Conservation (phyloP, 31 red algal genomes). For the Endocladia muricata region DNA sequence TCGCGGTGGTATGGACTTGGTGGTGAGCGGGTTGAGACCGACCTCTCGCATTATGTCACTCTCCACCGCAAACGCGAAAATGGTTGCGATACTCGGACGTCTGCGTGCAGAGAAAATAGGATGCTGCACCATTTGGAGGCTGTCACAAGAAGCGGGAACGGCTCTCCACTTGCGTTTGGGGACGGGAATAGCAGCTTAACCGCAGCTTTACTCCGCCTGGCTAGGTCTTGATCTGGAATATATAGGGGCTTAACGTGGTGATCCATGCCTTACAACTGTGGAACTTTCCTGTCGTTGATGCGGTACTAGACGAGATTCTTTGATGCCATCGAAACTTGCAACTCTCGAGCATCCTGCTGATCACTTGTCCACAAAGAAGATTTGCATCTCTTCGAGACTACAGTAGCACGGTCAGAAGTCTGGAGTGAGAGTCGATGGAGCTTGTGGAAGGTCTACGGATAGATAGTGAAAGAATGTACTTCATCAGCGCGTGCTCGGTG, state of each 20-base stretch:
- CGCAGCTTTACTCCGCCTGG: neutral
- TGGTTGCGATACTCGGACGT: too few species aligned
- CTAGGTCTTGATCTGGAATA: neutral
- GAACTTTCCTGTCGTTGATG: neutral
- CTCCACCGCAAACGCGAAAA: too few species aligned
- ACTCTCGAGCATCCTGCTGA: neutral
- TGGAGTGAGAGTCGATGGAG: neutral
- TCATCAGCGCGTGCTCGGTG: neutral
- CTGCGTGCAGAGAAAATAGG: too few species aligned
- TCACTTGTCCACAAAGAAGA: neutral
- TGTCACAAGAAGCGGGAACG: too few species aligned
- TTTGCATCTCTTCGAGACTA: neutral
- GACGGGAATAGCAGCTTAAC: too few species aligned
- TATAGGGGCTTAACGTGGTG: neutral
- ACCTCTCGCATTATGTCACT: too few species aligned
- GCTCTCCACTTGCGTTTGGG: too few species aligned
- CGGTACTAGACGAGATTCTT: constrained; percentile 3
- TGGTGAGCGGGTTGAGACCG: too few species aligned
- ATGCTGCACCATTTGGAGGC: too few species aligned
- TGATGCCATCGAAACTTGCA: neutral
- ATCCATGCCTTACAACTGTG: neutral
- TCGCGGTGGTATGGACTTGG: too few species aligned
- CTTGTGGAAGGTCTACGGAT: constrained; percentile 11
- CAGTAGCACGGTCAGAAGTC: neutral
- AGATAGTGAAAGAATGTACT: constrained; percentile 12